Base-by-base conservation (phyloP, 345 rosid genomes). In the Eucalyptus regnans region DNA sequence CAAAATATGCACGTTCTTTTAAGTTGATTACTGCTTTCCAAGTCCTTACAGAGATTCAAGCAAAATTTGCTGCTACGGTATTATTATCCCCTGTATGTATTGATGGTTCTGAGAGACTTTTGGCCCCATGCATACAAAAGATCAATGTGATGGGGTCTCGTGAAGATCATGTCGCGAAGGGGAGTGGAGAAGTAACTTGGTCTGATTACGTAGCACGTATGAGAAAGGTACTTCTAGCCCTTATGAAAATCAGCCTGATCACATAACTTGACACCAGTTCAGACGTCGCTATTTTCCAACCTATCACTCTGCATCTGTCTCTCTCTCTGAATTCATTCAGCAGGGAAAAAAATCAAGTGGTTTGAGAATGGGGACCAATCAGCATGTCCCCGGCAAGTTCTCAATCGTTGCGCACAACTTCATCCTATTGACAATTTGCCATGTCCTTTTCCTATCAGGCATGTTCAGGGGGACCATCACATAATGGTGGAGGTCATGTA, bases 401-500 rank as follows among this genome's bases (percentile, higher is more conserved):
- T 76, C 91, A 86, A 90, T 88, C 83, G 88, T 91, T 87, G 48
- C 79, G 86, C 86, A 11, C 89, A 81, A 64, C 87, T 90, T 87
- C 91, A 81, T 90, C 86, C 52, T 51, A 87, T 49, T 81, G 89
- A 90, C 88, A 89, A 90, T 49, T 87, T 90, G 81, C 33, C 9
- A n/a, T 16, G 89, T 90, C 93, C 51, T 91, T 89, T 89, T 87
- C 87, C 86, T 90, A 66, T 89, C 92, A 86, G 66, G 68, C 88
- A 86, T 88, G 88, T 60, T 85, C 54, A 37, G 7, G 89, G 94
- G 94, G 94, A 94, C 95, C 94, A 92, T 90, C 51, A 60, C 89
- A 81, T 23, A 60, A 85, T 87, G 87, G 88, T 87, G 68, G 87
- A 52, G 48, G 88, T 90, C 89, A 51, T 49, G 64, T 12, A 86